These are phyloP conservation scores for Fusarium napiforme DNA, from an alignment of 2,329 filamentous ascomycete genomes.

Conservation along the genomic window DNA sequence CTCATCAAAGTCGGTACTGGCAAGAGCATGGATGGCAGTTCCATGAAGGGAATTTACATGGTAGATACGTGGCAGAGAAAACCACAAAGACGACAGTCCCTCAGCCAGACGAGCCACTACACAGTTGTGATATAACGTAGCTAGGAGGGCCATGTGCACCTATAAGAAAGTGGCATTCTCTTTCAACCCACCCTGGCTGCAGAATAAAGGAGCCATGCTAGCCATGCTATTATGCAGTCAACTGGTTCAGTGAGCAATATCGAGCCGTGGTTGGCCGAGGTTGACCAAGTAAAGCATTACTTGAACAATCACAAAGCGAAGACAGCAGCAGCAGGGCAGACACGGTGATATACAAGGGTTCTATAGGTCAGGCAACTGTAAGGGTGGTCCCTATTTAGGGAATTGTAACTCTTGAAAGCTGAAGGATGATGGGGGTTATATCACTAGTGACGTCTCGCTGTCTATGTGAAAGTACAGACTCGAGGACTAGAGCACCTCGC, in stretches of 20 bases:
- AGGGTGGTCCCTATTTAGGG: background rate
- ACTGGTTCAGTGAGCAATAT: background rate
- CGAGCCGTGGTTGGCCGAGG: background rate
- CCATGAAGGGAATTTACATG: background rate
- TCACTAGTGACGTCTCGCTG: background rate
- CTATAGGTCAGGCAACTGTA: background rate
- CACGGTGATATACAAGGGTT: background rate
- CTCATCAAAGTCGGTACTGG: background rate
- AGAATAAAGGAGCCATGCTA: background rate
- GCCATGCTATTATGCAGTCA: background rate
- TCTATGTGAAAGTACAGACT: background rate
- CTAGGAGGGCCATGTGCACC: background rate
- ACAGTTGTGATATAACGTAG: background rate
- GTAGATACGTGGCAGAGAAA: background rate
- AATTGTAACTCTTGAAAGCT: slow-evolving; percentile 1
- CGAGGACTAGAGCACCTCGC: background rate
- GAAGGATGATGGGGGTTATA: background rate
- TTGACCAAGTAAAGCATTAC: background rate
- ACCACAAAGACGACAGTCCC: background rate
- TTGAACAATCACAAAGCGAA: background rate
- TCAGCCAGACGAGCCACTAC: background rate
- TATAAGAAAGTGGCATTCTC: background rate
- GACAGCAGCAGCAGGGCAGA: background rate
- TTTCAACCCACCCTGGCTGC: background rate
- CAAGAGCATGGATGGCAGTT: background rate